These are phyloP conservation scores for Rhododendron williamsianum DNA, from an alignment of 148 eudicot species.

Conservation along the genomic window DNA sequence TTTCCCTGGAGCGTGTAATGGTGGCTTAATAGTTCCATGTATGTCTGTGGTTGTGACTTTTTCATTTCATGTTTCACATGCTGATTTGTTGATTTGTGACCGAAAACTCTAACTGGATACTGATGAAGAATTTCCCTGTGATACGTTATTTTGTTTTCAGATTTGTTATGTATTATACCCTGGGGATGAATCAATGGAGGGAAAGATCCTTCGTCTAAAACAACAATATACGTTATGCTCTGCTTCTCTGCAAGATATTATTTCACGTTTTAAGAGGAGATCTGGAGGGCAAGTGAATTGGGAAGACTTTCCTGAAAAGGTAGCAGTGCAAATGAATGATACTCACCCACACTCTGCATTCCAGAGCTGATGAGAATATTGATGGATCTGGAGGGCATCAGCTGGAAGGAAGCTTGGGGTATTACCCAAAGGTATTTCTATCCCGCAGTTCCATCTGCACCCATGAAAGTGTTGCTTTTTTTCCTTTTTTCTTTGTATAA, in stretches of 20 bases:
- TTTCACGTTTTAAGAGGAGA: constrained; percentile 82
- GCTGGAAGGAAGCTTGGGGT: constrained; percentile 80
- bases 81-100: not conserved
- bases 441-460: not conserved
- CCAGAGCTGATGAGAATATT: constrained; percentile 91
- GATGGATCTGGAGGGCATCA: constrained; percentile 81
- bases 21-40: not conserved
- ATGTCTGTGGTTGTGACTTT: not conserved
- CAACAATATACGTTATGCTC: constrained; percentile 97
- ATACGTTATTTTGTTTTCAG: constrained; percentile 36
- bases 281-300: constrained; percentile 59
- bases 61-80: not conserved
- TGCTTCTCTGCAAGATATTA: constrained; percentile 94
- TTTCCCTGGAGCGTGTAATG: not conserved
- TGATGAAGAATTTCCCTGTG: not conserved
- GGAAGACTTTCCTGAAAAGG: constrained; percentile 82
- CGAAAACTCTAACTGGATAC: not conserved
- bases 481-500: not conserved
- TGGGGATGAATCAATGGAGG: constrained; percentile 82
- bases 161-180: constrained; percentile 86
- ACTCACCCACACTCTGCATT: constrained; percentile 97
- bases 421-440: constrained; percentile 66
- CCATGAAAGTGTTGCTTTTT: not conserved
- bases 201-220: constrained; percentile 82
- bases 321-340: constrained; percentile 98